phyloP scores from a whole-genome alignment of 176 grass and related monocot species.

The Tillandsia fasciculata region DNA sequence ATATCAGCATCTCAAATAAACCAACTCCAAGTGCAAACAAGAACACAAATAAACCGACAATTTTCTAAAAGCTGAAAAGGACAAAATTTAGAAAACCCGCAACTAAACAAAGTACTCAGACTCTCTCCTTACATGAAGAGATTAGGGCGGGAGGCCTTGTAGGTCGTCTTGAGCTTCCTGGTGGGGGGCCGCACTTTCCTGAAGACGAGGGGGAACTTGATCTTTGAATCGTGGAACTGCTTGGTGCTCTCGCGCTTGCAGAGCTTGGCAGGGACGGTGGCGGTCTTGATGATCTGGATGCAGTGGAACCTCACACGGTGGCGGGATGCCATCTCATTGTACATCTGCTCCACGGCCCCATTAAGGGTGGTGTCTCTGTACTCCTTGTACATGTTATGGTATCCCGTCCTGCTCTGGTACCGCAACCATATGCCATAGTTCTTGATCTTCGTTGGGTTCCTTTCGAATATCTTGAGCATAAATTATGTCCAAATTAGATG shows the following conservation, averaged over 20 bases:
- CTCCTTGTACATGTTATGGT: constrained; percentile 95
- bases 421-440: constrained; percentile 84
- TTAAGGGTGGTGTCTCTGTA: constrained; percentile 67
- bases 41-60: too few relatives aligned
- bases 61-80: too few relatives aligned
- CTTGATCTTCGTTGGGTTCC: constrained; percentile 68
- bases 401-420: constrained; percentile 80
- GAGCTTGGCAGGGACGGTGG: constrained; percentile 42
- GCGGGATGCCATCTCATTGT: constrained; percentile 78
- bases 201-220: constrained; percentile 78
- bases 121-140: constrained; percentile 46
- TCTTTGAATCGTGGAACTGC: constrained; percentile 71
- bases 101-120: constrained; percentile 2
- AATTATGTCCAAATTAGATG: background rate
- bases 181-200: constrained; percentile 60
- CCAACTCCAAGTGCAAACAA: too few relatives aligned
- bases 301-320: constrained; percentile 61
- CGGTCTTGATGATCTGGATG: constrained; percentile 81
- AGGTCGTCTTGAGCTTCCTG: constrained; percentile 79
- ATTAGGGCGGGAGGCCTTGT: constrained; percentile 62
- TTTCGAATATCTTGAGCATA: constrained; percentile 49
- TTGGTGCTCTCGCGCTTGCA: constrained; percentile 84
- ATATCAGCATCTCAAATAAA: too few relatives aligned
- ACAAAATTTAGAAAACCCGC: background rate
- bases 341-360: constrained; percentile 84